These are phyloP conservation scores for Exophiala bonariae DNA, from an alignment of 2,329 filamentous ascomycete genomes.

Conservation along the genomic window DNA sequence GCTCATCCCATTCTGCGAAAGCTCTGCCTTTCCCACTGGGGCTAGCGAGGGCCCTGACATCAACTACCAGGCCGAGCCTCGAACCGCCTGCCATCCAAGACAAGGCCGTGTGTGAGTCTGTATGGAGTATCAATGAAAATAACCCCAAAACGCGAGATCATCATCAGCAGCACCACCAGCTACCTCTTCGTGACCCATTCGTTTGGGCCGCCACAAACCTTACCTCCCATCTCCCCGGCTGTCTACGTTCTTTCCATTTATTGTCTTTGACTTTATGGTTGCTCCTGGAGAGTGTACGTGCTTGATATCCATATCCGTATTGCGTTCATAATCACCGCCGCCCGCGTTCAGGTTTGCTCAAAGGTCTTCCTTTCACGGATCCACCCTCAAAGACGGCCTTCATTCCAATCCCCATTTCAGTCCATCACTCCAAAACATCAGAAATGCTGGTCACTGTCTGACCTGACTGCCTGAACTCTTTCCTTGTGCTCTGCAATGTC, in stretches of 20 bases:
- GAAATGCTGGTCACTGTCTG: conserved; percentile 19
- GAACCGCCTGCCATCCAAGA: conserved; percentile 28
- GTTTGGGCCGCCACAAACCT: conserved; percentile 23
- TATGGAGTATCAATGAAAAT: conserved; percentile 16
- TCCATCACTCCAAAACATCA: conserved; percentile 20
- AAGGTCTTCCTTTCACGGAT: conserved; percentile 10
- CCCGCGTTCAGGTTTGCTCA: too few species aligned
- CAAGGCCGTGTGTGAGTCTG: conserved; percentile 21
- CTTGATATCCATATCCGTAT: not conserved
- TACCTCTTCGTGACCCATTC: conserved; percentile 16
- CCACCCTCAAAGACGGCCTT: conserved; percentile 20
- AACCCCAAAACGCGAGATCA: conserved; percentile 4
- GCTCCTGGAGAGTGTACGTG: conserved; percentile 4
- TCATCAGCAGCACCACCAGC: conserved; percentile 10
- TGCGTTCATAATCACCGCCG: not conserved
- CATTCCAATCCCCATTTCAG: conserved; percentile 25
- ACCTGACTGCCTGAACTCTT: conserved; percentile 6
- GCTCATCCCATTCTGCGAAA: conserved; percentile 13
- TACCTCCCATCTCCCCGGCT: conserved; percentile 25
- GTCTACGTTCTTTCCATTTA: conserved; percentile 21
- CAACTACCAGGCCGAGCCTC: conserved; percentile 26
- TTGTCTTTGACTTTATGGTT: conserved; percentile 19
- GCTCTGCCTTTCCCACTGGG: not conserved
- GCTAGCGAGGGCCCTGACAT: conserved; percentile 21
- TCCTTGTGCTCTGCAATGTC: conserved; percentile 14